Base-by-base conservation (phyloP, 805 yeast species). In the Millerago galiae region DNA sequence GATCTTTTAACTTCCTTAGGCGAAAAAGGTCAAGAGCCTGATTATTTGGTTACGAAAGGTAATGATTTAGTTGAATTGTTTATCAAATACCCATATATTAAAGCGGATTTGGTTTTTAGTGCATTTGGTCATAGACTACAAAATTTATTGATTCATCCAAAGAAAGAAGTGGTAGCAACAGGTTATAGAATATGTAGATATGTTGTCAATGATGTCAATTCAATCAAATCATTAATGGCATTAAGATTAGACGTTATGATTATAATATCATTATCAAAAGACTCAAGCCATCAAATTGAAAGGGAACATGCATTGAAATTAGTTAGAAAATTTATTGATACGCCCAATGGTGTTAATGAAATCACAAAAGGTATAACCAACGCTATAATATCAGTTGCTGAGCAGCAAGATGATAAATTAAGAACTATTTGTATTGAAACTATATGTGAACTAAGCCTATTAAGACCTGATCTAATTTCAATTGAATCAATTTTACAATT, bases 231-330 rank as follows among this genome's bases (percentile, higher is more conserved):
- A 3, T 63, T 89, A 48, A 64, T 77, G 8, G 67, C 70, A 12
- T 62, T 77, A 28, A 74, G 79, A 44, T 56, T 86, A 5, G 86
- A 87, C 44, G 69, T 76, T 2, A 77, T 81, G 47, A 58, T 88
- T 6, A 75, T 85, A 2, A 68, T 78, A 13, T 72, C 95, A 0
- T 62, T 91, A 28, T 71, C 84, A 1, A 78, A 78, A 39, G 81
- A 79, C 17, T 64, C 71, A 30, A 59, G 76, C 3, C 61, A 55
- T 43, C 72, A 77, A 18, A 60, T 77, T 2, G 96, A 90, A 53
- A 73, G 89, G 46, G 81, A 79, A 37, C 88, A 89, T 54, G 93
- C 95, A 0, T 54, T 91, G 27, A 83, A 82, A 52, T 64, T 88
- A 21, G 63, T 88, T 0, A 68, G 96, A 25, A 66, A 71, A 27